Evolutionary conservation across 805 yeast genomes (phyloP).

Genomic region (Zygosaccharomyces lentus): DNA sequence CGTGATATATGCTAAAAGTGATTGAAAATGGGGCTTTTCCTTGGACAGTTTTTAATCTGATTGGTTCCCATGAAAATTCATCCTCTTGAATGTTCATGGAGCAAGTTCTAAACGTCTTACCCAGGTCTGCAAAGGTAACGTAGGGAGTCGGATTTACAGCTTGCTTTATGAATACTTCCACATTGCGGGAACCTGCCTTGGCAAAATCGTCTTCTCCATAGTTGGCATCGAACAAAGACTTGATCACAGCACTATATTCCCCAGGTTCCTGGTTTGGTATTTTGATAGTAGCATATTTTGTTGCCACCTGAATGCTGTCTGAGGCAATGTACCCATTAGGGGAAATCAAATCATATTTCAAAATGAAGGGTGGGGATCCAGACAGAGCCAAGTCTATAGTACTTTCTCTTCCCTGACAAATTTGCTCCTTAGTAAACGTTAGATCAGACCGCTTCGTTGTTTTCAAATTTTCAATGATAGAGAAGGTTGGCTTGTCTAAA

Average conservation of each 20-base stretch:
- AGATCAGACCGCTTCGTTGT: conserved; percentile 22
- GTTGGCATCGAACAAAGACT: conserved; percentile 58
- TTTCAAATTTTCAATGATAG: conserved; percentile 35
- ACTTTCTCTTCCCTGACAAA: conserved; percentile 48
- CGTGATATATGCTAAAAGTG: conserved; percentile 56
- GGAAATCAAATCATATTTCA: conserved; percentile 57
- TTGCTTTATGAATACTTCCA: conserved; percentile 43
- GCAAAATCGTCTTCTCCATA: conserved; percentile 45
- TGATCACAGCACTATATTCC: conserved; percentile 54
- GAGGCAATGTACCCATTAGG: conserved; percentile 49
- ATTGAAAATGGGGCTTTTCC: conserved; percentile 64
- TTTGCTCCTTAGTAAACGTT: conserved; percentile 35
- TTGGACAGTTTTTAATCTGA: conserved; percentile 46
- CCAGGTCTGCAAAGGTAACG: conserved; percentile 46
- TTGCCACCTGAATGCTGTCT: conserved; percentile 46
- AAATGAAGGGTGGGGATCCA: conserved; percentile 64
- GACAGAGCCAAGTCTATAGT: conserved; percentile 47
- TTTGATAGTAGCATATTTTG: conserved; percentile 46
- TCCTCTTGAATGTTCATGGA: conserved; percentile 37
- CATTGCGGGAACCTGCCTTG: conserved; percentile 22
- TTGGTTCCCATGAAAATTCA: conserved; percentile 40
- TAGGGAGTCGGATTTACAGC: conserved; percentile 59
- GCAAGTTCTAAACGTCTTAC: conserved; percentile 50
- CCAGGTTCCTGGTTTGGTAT: conserved; percentile 51
- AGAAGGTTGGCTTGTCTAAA: conserved; percentile 44